phyloP scores from a whole-genome alignment of 352 stramenopile species.

The Pythium vanterpoolii region DNA sequence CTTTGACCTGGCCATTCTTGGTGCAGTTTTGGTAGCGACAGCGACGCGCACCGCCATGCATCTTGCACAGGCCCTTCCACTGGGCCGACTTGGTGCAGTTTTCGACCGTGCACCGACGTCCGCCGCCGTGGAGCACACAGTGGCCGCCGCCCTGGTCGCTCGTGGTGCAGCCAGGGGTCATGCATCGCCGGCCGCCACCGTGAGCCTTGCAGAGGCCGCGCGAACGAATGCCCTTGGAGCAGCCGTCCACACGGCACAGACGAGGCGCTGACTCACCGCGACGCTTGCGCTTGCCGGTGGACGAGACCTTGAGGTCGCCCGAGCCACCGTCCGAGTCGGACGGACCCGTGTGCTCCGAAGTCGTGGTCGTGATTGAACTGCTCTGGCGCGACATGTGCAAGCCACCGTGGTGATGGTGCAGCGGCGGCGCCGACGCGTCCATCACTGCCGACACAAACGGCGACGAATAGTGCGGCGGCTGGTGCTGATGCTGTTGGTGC shows the following conservation, averaged over 20 bases:
- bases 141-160: constrained; percentile 84
- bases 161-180: constrained; percentile 71
- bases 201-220: constrained; percentile 58
- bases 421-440: constrained; percentile 17
- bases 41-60: constrained; percentile 76
- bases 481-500: constrained; percentile 4
- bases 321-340: constrained; percentile 24
- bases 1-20: constrained; percentile 81
- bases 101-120: constrained; percentile 68
- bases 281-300: constrained; percentile 35
- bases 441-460: constrained; percentile 25
- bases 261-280: constrained; percentile 41
- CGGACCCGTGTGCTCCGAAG: constrained; percentile 11
- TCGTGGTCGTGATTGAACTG: constrained; percentile 16
- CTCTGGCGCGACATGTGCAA: constrained; percentile 8
- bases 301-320: constrained; percentile 5
- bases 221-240: constrained; percentile 70
- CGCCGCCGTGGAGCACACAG: constrained; percentile 80
- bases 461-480: constrained; percentile 14
- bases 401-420: constrained; percentile 11
- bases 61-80: constrained; percentile 79
- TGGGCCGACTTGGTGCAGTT: constrained; percentile 83
- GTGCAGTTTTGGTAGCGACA: constrained; percentile 75
- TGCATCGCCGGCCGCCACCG: constrained; percentile 64
- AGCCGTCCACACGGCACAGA: constrained; percentile 71